These are phyloP conservation scores for Aspergillus diversus DNA, from an alignment of 495 filamentous ascomycete species.

Conservation along the genomic window DNA sequence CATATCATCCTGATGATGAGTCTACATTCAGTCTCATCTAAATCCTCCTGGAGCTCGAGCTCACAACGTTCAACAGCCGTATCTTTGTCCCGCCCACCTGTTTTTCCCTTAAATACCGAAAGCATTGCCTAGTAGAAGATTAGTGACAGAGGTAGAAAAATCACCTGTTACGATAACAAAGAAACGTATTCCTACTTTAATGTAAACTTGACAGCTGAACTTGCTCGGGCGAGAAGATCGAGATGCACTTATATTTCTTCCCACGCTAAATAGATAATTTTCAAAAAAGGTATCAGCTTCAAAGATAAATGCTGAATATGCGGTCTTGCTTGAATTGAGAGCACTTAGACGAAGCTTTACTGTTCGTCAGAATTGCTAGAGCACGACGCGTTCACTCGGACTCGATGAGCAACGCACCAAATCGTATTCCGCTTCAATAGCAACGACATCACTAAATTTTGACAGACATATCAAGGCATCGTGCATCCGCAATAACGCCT, in stretches of 20 bases:
- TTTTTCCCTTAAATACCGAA: constrained; percentile 71
- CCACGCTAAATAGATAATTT: constrained; percentile 56
- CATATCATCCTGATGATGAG: constrained; percentile 82
- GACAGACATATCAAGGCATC: constrained; percentile 83
- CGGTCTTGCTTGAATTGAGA: constrained; percentile 90
- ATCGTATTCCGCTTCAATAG: constrained; percentile 78
- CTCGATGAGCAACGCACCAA: constrained; percentile 54
- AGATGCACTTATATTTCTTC: constrained; percentile 14
- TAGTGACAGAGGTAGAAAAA: neutral
- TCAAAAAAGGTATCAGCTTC: constrained; percentile 79
- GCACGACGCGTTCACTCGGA: neutral
- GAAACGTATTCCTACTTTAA: constrained; percentile 51
- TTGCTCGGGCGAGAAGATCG: constrained; percentile 45
- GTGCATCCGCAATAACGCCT: constrained; percentile 73
- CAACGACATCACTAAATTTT: constrained; percentile 91
- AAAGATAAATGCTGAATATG: constrained; percentile 82
- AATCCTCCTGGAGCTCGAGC: constrained; percentile 75
- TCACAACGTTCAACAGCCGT: constrained; percentile 86
- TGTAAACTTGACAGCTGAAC: constrained; percentile 75
- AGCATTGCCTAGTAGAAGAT: constrained; percentile 60
- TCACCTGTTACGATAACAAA: neutral
- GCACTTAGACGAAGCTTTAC: constrained; percentile 76
- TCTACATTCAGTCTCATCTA: constrained; percentile 72
- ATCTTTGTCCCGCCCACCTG: constrained; percentile 69
- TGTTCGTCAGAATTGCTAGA: constrained; percentile 12